phyloP scores from a whole-genome alignment of 2,329 filamentous ascomycete genomes.

The Curvularia sp. region DNA sequence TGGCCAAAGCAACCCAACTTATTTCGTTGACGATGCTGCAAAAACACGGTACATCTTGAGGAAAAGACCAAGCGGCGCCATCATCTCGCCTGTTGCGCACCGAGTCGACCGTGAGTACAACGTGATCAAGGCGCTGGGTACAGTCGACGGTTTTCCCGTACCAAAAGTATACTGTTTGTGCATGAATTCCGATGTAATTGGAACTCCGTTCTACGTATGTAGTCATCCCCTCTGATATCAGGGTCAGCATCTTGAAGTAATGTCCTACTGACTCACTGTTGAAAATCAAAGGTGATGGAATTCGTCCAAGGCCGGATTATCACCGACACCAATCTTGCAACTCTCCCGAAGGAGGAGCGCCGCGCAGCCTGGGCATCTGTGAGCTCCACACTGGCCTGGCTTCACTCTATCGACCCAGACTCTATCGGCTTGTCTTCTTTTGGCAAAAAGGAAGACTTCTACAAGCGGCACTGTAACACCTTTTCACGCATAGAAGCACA shows the following conservation, averaged over 20 bases:
- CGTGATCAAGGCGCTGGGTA: constrained; percentile 78
- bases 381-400: constrained; percentile 77
- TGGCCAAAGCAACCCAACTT: constrained; percentile 96
- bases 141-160: constrained; percentile 80
- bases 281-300: constrained; percentile 72
- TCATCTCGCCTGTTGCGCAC: constrained; percentile 91
- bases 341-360: constrained; percentile 68
- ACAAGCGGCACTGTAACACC: constrained; percentile 82
- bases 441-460: constrained; percentile 78
- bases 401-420: constrained; percentile 76
- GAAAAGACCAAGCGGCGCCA: constrained; percentile 92
- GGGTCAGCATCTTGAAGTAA: not conserved
- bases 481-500: constrained; percentile 78
- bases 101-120: constrained; percentile 94
- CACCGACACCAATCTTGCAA: constrained; percentile 82
- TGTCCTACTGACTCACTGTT: not conserved
- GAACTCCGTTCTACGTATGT: constrained; percentile 80
- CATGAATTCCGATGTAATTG: constrained; percentile 77
- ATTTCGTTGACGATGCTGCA: constrained; percentile 75
- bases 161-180: constrained; percentile 84
- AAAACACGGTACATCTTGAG: constrained; percentile 80
- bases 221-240: not conserved
- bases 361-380: constrained; percentile 56
- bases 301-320: constrained; percentile 93
- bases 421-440: constrained; percentile 73